phyloP scores from a whole-genome alignment of 352 stramenopile genomes.

The Pythium phragmitis region DNA sequence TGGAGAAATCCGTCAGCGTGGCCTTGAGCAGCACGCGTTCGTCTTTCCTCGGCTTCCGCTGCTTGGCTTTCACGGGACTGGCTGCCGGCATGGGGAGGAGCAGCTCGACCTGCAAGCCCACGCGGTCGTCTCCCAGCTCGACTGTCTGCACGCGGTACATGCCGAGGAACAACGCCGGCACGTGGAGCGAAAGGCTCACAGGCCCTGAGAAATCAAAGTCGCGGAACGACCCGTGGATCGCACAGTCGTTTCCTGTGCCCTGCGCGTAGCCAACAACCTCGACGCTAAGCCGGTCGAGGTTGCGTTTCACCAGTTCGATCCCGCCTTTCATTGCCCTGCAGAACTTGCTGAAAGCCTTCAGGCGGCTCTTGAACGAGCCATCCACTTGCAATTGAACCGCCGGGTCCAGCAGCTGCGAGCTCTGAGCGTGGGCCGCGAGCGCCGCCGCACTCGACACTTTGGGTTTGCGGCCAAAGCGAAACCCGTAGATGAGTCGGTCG shows the following conservation, averaged over 20 bases:
- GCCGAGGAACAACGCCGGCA: constrained; percentile 59
- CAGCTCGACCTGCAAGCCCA: constrained; percentile 59
- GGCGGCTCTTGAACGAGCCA: constrained; percentile 38
- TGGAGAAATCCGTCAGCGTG: constrained; percentile 50
- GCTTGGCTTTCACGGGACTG: background rate
- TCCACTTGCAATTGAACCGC: constrained; percentile 46
- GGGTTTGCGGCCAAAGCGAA: constrained; percentile 68
- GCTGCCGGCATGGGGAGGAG: constrained; percentile 34
- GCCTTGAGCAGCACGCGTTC: constrained; percentile 32
- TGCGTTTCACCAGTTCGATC: constrained; percentile 57
- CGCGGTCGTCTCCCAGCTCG: constrained; percentile 34
- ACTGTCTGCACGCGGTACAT: constrained; percentile 58
- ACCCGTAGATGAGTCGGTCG: constrained; percentile 63
- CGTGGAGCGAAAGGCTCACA: constrained; percentile 41
- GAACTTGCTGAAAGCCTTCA: constrained; percentile 63
- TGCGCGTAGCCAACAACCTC: constrained; percentile 49
- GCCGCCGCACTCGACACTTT: constrained; percentile 38
- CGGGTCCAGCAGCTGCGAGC: constrained; percentile 40
- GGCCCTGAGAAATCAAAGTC: constrained; percentile 58
- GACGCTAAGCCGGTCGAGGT: constrained; percentile 52
- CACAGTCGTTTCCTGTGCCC: constrained; percentile 51
- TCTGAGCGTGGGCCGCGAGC: constrained; percentile 28
- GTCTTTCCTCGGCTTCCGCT: constrained; percentile 9
- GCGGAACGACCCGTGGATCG: constrained; percentile 56
- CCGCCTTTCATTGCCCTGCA: constrained; percentile 48